Percentiles rank a stretch among this genome's conserved stretches.
Conservation (phyloP, 2,329 filamentous ascomycete genomes). For the Xylaria arbuscula region DNA sequence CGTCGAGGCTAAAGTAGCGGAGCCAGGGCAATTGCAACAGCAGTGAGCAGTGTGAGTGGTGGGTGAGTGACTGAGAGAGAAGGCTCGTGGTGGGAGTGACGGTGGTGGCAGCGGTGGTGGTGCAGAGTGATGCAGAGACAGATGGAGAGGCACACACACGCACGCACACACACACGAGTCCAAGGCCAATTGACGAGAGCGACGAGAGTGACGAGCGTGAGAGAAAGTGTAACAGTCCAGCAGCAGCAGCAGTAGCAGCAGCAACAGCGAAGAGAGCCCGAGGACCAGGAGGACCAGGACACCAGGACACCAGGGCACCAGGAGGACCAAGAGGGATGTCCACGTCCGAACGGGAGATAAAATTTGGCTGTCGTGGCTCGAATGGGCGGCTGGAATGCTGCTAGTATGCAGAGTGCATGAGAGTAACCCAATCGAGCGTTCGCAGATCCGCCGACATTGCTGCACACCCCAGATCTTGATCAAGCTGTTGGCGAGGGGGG, state of each 20-base stretch:
- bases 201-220: conserved; percentile 5
- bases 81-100: conserved; percentile 37
- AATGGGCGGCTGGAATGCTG: conserved; percentile 49
- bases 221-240: conserved; percentile 46
- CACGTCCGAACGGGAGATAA: conserved; percentile 50
- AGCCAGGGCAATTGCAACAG: conserved; percentile 6
- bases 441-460: conserved; percentile 48
- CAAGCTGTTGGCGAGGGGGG: conserved; percentile 28
- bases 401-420: conserved; percentile 52
- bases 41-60: background rate
- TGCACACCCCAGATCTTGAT: conserved; percentile 41
- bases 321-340: conserved; percentile 43
- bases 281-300: conserved; percentile 21
- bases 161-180: background rate
- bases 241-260: conserved; percentile 5
- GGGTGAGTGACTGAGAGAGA: background rate
- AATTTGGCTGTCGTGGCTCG: conserved; percentile 53
- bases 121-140: conserved; percentile 31
- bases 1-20: conserved; percentile 9
- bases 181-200: conserved; percentile 46
- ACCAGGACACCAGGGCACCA: background rate
- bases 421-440: conserved; percentile 51
- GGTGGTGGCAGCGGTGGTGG: conserved; percentile 38
- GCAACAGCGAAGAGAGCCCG: conserved; percentile 38
- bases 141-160: conserved; percentile 18